Base-by-base conservation (phyloP, 257 asterid species). In the Schizonepeta tenuifolia region DNA sequence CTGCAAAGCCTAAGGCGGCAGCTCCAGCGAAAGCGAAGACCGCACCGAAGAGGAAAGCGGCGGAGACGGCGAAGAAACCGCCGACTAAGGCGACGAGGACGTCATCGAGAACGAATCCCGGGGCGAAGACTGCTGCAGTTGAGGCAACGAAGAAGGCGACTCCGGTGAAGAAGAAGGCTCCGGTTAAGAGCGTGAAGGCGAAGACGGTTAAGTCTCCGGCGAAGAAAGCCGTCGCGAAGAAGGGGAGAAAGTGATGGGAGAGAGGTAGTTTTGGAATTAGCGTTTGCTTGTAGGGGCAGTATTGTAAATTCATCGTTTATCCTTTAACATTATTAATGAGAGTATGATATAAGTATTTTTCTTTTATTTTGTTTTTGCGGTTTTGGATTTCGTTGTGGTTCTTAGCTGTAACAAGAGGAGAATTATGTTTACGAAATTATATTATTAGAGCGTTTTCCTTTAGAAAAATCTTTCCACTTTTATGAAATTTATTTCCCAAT, bases 11-110 rank as follows among this genome's bases (percentile, higher is more conserved):
- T 1, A 81, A 82, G 50, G 70, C 82, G 2, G 75, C 72, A 2
- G 55, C 50, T 10, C 67, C 67, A 5, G 80, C 79, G 0, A 84
- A 86, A 46, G 70, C 87, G 0, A 81, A 77, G 73, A 70, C 81
- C 5, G 82, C 86, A 0, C 57, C 82, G 5, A 86, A 83, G 82
- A 83, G 85, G 33, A 88, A 88, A 79, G 86, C 83, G 6, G 76
- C 80, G 14, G 81, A 79, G 26, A 6, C 71, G 5, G 80, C 80
- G 81, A 81, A 79, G 73, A 83, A 81, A 71, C 83, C 89, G 5
- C 83, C 88, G 28, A 80, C 91, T 0, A 89, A 89, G 86, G 91
- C 54, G 2, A 69, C 89, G 3, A 83, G 81, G 75, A 85, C 90
- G 0, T 72, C 86, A 0, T 74, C 90, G 1, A 78, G 88, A 60